phyloP scores from a whole-genome alignment of 148 eudicot species.

The Chenopodium suecicum region DNA sequence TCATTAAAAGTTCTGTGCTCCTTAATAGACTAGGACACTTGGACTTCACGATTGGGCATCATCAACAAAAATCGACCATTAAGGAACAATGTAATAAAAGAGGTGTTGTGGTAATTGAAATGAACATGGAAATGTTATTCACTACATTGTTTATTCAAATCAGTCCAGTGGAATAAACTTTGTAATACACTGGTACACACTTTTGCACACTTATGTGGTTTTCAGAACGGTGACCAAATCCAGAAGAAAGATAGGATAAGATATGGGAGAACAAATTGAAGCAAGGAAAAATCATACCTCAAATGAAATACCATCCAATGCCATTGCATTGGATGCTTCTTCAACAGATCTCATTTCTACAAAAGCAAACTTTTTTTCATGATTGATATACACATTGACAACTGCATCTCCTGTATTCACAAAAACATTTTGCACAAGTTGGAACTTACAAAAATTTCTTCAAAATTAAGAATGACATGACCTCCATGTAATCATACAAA shows the following conservation, averaged over 20 bases:
- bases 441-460: background rate
- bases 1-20: background rate
- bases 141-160: background rate
- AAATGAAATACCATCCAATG: constrained; percentile 85
- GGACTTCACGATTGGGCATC: background rate
- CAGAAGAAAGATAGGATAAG: background rate
- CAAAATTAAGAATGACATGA: background rate
- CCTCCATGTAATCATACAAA: background rate
- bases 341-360: constrained; percentile 98
- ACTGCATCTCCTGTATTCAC: constrained; percentile 80
- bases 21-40: background rate
- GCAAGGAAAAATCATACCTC: constrained; percentile 51
- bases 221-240: background rate
- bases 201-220: background rate
- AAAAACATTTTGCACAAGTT: constrained; percentile 2
- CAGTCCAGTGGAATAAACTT: background rate
- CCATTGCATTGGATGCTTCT: constrained; percentile 98
- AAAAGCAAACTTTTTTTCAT: constrained; percentile 97
- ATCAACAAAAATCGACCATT: background rate
- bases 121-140: background rate
- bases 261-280: background rate
- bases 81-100: background rate
- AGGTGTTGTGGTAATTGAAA: background rate
- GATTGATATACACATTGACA: constrained; percentile 92
- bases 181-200: background rate